Evolutionary conservation across 345 rosid species (phyloP).

Genomic region (Viola odorata): DNA sequence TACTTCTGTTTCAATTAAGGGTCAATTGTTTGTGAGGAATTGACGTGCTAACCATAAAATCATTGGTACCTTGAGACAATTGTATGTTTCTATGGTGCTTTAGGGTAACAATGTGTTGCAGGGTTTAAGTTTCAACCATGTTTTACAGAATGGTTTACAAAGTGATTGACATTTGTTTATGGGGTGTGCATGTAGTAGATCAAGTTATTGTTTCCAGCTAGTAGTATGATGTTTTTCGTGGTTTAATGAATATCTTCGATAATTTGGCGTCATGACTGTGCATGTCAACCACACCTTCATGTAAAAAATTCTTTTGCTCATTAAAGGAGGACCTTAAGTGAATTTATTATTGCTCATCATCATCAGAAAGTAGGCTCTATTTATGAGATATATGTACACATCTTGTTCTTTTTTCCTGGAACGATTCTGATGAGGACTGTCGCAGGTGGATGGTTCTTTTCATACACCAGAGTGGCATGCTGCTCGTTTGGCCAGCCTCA

Average conservation of each 20-base stretch:
- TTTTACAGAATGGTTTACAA: background rate
- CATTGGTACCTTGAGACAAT: background rate
- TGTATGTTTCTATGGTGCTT: background rate
- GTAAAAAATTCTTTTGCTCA: too few relatives aligned
- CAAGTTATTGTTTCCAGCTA: background rate
- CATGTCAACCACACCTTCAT: too few relatives aligned
- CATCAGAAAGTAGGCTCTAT: background rate
- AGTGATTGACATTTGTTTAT: background rate
- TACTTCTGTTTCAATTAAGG: background rate
- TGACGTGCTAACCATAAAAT: background rate
- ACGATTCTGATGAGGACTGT: slow-evolving; percentile 88
- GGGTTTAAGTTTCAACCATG: background rate
- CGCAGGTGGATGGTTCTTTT: slow-evolving; percentile 99
- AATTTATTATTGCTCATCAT: too few relatives aligned
- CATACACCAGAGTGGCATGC: slow-evolving; percentile 99
- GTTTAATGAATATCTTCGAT: too few relatives aligned
- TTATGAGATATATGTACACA: background rate
- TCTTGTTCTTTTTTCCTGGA: slow-evolving; percentile 23
- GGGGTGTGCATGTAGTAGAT: too few relatives aligned
- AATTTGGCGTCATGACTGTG: too few relatives aligned
- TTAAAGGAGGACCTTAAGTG: too few relatives aligned
- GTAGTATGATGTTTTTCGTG: background rate
- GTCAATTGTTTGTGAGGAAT: background rate
- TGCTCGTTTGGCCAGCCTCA: slow-evolving; percentile 99
- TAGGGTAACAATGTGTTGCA: background rate